These are phyloP conservation scores for Litchi chinensis DNA, from an alignment of 345 rosid species.

Conservation along the genomic window DNA sequence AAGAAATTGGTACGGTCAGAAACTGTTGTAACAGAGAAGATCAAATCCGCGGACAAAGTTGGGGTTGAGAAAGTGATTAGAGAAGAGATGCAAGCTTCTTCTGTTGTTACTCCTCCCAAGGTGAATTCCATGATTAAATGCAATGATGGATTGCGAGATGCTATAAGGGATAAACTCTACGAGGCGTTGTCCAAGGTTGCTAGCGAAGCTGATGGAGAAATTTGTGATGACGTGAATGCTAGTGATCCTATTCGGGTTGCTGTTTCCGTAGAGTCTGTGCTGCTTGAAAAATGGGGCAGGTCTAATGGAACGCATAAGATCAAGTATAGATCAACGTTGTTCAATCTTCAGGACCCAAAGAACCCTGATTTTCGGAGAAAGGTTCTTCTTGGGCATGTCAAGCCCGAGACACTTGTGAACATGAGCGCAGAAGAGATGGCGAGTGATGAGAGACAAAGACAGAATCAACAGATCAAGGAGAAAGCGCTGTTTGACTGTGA, in stretches of 20 bases:
- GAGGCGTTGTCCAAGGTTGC: constrained; percentile 51
- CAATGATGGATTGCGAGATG: constrained; percentile 46
- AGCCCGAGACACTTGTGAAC: constrained; percentile 39
- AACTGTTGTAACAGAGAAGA: neutral
- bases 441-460: constrained; percentile 42
- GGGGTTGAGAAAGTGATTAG: neutral
- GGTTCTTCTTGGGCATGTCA: constrained; percentile 45
- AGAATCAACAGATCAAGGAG: constrained; percentile 43
- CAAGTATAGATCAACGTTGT: constrained; percentile 50
- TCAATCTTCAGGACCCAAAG: constrained; percentile 53
- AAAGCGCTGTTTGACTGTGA: constrained; percentile 44
- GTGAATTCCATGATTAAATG: constrained; percentile 35
- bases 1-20: neutral
- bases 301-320: constrained; percentile 42
- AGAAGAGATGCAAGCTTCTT: constrained; percentile 6
- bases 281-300: constrained; percentile 48
- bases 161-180: constrained; percentile 39
- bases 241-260: constrained; percentile 45
- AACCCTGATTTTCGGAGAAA: constrained; percentile 62
- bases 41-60: neutral
- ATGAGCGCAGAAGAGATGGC: constrained; percentile 59
- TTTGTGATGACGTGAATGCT: constrained; percentile 31
- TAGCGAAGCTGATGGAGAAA: constrained; percentile 40
- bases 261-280: constrained; percentile 40
- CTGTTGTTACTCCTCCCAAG: constrained; percentile 22